phyloP scores from a whole-genome alignment of 2,329 filamentous ascomycete genomes.

The Ceratocystis lukuohia region DNA sequence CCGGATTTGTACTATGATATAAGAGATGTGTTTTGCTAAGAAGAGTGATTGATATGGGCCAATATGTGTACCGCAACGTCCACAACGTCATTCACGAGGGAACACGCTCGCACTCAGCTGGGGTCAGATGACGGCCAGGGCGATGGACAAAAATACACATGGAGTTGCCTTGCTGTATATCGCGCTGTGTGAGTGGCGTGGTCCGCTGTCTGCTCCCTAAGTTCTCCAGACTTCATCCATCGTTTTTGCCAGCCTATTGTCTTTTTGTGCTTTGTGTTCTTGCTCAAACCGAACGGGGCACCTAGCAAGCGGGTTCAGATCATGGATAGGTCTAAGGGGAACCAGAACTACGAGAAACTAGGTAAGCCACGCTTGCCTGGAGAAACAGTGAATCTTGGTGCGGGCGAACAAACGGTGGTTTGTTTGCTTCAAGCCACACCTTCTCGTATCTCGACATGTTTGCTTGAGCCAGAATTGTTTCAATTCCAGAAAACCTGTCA shows the following conservation, averaged over 20 bases:
- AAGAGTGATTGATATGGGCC: neutral
- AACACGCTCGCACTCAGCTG: neutral
- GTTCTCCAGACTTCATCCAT: neutral
- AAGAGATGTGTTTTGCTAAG: too few species aligned
- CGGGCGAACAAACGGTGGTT: too few species aligned
- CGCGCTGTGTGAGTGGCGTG: neutral
- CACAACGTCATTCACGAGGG: conserved; percentile 3
- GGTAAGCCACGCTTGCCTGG: neutral
- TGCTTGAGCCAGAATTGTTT: neutral
- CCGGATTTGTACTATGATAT: too few species aligned
- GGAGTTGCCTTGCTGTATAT: neutral
- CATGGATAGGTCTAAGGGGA: neutral
- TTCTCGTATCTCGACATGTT: neutral
- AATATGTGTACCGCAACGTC: neutral
- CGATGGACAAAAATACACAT: neutral
- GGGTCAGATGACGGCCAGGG: neutral
- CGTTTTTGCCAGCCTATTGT: neutral
- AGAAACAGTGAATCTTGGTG: neutral
- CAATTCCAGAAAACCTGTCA: neutral
- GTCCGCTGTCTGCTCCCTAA: neutral
- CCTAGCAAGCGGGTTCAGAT: neutral
- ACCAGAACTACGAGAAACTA: neutral
- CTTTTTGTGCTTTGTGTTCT: neutral
- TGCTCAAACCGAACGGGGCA: neutral
- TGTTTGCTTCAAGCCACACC: neutral